Conservation (phyloP, 2,329 filamentous ascomycete species). For the Fusarium sp. region DNA sequence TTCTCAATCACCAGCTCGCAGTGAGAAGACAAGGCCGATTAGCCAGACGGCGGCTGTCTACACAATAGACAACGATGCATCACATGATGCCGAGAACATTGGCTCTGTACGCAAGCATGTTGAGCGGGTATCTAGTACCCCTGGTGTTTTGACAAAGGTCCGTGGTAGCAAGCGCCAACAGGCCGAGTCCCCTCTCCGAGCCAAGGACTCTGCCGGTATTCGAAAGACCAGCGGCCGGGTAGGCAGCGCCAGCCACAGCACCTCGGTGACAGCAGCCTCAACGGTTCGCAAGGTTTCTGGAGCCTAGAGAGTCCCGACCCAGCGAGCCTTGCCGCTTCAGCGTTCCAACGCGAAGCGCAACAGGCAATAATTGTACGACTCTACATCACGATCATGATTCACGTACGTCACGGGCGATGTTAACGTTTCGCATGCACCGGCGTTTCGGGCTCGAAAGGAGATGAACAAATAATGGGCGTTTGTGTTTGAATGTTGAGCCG, state of each 20-base stretch:
- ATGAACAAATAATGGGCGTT: constrained; percentile 31
- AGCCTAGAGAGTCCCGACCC: constrained; percentile 49
- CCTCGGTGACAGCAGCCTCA: constrained; percentile 58
- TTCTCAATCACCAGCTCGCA: constrained; percentile 71
- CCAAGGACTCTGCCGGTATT: constrained; percentile 66
- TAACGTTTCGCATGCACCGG: constrained; percentile 60
- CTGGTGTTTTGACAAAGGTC: constrained; percentile 72
- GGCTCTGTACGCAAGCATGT: constrained; percentile 71
- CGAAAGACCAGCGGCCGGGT: constrained; percentile 76
- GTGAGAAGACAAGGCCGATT: constrained; percentile 75
- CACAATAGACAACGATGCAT: constrained; percentile 73
- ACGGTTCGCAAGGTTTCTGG: constrained; percentile 68
- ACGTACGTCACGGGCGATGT: constrained; percentile 56
- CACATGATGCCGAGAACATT: constrained; percentile 79
- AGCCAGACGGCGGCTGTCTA: constrained; percentile 82
- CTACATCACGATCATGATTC: constrained; percentile 59
- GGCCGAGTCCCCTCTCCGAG: constrained; percentile 63
- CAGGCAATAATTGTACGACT: constrained; percentile 41
- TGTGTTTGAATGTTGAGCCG: constrained; percentile 43
- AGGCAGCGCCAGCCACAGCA: constrained; percentile 66
- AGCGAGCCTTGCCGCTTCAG: constrained; percentile 39
- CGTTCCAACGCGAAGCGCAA: constrained; percentile 31
- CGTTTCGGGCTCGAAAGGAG: constrained; percentile 52
- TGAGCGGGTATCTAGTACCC: constrained; percentile 66
- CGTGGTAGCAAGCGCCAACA: constrained; percentile 69